These are phyloP conservation scores for Telopea speciosissima DNA, from an alignment of 177 flowering plant species.

Conservation along the genomic window DNA sequence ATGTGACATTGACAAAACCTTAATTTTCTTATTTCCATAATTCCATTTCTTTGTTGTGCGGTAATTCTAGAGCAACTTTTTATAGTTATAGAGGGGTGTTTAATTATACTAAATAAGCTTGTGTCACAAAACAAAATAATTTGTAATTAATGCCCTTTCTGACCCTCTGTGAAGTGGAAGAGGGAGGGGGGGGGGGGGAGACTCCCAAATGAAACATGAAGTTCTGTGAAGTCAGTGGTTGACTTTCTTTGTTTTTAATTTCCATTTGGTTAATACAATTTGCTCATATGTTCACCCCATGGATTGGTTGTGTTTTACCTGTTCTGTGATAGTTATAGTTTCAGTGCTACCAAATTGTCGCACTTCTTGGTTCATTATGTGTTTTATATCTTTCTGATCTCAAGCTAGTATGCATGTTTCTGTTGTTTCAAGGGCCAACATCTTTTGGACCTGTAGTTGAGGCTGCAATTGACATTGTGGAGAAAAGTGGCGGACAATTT, in stretches of 20 bases:
- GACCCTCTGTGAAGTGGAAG: too few species aligned
- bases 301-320: neutral
- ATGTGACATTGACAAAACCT: neutral
- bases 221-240: neutral
- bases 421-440: constrained; percentile 55
- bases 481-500: constrained; percentile 57
- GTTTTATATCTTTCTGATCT: neutral
- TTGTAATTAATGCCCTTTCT: neutral
- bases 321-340: neutral
- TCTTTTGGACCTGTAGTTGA: constrained; percentile 72
- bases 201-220: too few species aligned
- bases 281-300: neutral
- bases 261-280: neutral
- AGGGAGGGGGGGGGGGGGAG: too few species aligned
- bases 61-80: too few species aligned
- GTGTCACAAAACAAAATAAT: neutral
- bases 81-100: neutral
- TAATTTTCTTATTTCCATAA: too few species aligned
- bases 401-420: constrained; percentile 5
- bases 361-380: neutral
- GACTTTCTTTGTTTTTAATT: neutral
- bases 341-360: neutral
- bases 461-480: constrained; percentile 64
- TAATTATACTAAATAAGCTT: neutral
- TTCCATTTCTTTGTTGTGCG: too few species aligned